These are phyloP conservation scores for Saccharata proteae DNA, from an alignment of 2,329 filamentous ascomycete genomes.

Conservation along the genomic window DNA sequence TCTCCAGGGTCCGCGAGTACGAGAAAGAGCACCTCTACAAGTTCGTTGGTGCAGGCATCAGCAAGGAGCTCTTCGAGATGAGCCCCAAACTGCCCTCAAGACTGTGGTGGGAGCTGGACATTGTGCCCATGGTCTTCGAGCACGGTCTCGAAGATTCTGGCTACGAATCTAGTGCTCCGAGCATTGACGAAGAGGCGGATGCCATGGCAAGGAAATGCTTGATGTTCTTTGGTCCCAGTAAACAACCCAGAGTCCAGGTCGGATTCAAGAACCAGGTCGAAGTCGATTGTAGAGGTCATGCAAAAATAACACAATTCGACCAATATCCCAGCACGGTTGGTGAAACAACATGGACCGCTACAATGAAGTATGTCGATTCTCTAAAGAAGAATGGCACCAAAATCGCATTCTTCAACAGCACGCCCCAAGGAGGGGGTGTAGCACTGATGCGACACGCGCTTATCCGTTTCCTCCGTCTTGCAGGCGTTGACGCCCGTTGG, in stretches of 20 bases:
- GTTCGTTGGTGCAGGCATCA: slow-evolving; percentile 62
- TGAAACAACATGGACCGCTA: slow-evolving; percentile 51
- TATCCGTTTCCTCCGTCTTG: slow-evolving; percentile 54
- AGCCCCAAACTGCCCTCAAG: slow-evolving; percentile 56
- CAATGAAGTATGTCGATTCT: slow-evolving; percentile 49
- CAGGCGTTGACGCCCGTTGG: slow-evolving; percentile 63
- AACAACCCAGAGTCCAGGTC: slow-evolving; percentile 54
- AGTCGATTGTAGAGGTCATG: slow-evolving; percentile 55
- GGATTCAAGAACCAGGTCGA: slow-evolving; percentile 57
- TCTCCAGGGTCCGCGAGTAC: slow-evolving; percentile 46
- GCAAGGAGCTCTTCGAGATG: slow-evolving; percentile 44
- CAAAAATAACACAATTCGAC: slow-evolving; percentile 44
- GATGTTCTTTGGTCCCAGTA: slow-evolving; percentile 60
- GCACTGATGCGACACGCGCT: slow-evolving; percentile 72
- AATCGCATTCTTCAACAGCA: slow-evolving; percentile 69
- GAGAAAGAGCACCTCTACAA: slow-evolving; percentile 57
- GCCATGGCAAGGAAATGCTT: slow-evolving; percentile 71
- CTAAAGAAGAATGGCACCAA: slow-evolving; percentile 53
- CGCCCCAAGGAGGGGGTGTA: slow-evolving; percentile 71
- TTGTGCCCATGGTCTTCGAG: slow-evolving; percentile 55
- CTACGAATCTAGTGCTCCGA: slow-evolving; percentile 37
- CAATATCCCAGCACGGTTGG: slow-evolving; percentile 52
- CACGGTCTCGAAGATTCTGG: slow-evolving; percentile 10
- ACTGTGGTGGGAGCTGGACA: slow-evolving; percentile 65
- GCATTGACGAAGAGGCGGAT: slow-evolving; percentile 71